Conservation (phyloP, 1,139 yeast genomes). For the Kodamaea arcana region DNA sequence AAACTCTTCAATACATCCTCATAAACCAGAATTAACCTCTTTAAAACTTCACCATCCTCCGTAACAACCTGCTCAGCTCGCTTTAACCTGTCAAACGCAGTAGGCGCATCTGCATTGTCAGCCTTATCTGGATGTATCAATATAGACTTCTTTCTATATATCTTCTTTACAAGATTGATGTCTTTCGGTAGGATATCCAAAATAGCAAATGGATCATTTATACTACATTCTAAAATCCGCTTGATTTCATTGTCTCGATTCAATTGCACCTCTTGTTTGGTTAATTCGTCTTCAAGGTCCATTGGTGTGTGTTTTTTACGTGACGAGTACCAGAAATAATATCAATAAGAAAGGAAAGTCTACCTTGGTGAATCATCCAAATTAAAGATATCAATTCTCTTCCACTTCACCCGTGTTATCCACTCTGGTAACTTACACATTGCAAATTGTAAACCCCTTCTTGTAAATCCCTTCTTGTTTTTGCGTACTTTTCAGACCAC, state of each 20-base stretch:
- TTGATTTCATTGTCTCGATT: conserved; percentile 51
- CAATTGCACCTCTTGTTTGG: conserved; percentile 26
- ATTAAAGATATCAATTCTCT: no score
- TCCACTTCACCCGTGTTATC: no score
- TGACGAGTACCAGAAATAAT: no score
- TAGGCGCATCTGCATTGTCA: conserved; percentile 50
- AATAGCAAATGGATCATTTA: conserved; percentile 52
- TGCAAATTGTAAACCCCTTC: no score
- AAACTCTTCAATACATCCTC: conserved; percentile 25
- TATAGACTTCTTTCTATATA: conserved; percentile 56
- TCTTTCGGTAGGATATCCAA: conserved; percentile 47
- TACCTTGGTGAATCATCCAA: no score
- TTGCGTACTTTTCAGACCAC: no score
- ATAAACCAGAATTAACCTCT: conserved; percentile 32
- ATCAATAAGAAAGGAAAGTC: no score
- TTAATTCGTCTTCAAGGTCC: conserved; percentile 8
- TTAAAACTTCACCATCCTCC: conserved; percentile 26
- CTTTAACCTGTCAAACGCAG: conserved; percentile 55
- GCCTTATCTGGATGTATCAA: conserved; percentile 70
- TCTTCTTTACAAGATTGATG: conserved; percentile 34
- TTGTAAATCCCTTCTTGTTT: no score
- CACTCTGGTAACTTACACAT: no score
- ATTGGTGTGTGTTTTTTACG: no score
- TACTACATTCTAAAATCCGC: conserved; percentile 46
- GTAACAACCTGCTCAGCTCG: conserved; percentile 29